These are phyloP conservation scores for Chaetomium fimeti DNA, from an alignment of 495 filamentous ascomycete species.

Conservation along the genomic window DNA sequence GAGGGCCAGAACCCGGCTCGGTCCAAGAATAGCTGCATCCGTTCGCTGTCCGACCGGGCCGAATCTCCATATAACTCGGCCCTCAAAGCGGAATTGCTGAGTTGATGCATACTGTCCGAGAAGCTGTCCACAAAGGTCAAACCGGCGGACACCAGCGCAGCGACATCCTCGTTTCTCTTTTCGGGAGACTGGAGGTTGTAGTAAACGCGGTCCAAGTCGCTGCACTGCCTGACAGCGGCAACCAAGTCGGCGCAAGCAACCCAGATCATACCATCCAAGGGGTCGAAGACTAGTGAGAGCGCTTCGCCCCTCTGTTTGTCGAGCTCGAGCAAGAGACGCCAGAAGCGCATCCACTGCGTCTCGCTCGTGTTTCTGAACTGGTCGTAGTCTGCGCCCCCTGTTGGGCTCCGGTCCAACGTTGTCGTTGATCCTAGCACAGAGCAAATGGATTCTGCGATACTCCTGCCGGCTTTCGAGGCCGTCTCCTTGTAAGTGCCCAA, in stretches of 20 bases:
- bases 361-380: slow-evolving; percentile 68
- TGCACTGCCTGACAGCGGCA: slow-evolving; percentile 75
- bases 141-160: slow-evolving; percentile 58
- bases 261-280: slow-evolving; percentile 71
- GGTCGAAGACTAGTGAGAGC: slow-evolving; percentile 71
- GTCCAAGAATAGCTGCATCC: slow-evolving; percentile 69
- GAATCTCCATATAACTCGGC: slow-evolving; percentile 69
- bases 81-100: slow-evolving; percentile 58
- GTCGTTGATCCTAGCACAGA: slow-evolving; percentile 65
- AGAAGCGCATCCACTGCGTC: slow-evolving; percentile 86
- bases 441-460: slow-evolving; percentile 66
- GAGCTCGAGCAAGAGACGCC: slow-evolving; percentile 77
- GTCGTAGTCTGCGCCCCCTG: slow-evolving; percentile 68
- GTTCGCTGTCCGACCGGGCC: slow-evolving; percentile 61
- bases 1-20: slow-evolving; percentile 68
- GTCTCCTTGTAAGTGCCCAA: slow-evolving; percentile 44
- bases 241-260: slow-evolving; percentile 75
- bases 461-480: slow-evolving; percentile 45
- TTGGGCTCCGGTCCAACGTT: slow-evolving; percentile 56
- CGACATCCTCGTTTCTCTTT: slow-evolving; percentile 37
- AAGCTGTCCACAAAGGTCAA: slow-evolving; percentile 60
- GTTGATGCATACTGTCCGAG: slow-evolving; percentile 59
- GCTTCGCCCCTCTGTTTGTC: slow-evolving; percentile 80
- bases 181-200: slow-evolving; percentile 51
- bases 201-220: slow-evolving; percentile 66